Base-by-base conservation (phyloP, 2,329 filamentous ascomycete species). In the Paramyrothecium sp. region DNA sequence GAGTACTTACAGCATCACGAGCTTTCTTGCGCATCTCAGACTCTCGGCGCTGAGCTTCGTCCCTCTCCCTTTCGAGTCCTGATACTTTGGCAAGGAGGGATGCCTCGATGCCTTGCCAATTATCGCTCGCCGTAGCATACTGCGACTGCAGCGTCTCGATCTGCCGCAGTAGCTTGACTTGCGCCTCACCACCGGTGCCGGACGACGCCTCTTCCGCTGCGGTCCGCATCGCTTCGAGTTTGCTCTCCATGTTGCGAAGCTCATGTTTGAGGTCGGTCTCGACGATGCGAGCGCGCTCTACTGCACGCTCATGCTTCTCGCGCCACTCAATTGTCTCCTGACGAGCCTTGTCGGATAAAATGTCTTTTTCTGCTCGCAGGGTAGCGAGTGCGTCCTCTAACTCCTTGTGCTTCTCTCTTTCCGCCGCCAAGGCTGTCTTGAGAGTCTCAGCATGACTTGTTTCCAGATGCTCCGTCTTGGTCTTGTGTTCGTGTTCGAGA, bases 81-180 rank as follows among this genome's bases (percentile, higher is more conserved):
- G 88, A 82, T 12, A 95, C 82, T 57, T 93, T 86, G 21, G 91
- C 86, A 53, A 94, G 83, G 33, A 99, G 76, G 2, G 91, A 96
- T 11, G 90, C 86, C 73, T 99, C 94, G 60, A 99, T 96, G 1
- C 92, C 91, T 69, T 97, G 93, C 95, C 96, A 99, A 66, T 99
- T 99, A 68, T 96, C 92, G 64, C 91, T 95, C 1, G 95, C 95
- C 55, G 96, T 88, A 1, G 92, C 88, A 73, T 99, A 97, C 71
- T 99, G 96, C 7, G 91, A 95, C 73, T 99, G 95, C 41, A 99
- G 77, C 1, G 91, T 97, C 76, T 99, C 95, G 55, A 99, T 90
- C 73, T 99, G 96, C 46, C 95, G 87, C 48, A 98, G 80, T 46
- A 98, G 80, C 72, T 97, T 98, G 48, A 90, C 90, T 66, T 96